Base-by-base conservation (phyloP, 306 rosid species). In the Acacia melanoxylon region DNA sequence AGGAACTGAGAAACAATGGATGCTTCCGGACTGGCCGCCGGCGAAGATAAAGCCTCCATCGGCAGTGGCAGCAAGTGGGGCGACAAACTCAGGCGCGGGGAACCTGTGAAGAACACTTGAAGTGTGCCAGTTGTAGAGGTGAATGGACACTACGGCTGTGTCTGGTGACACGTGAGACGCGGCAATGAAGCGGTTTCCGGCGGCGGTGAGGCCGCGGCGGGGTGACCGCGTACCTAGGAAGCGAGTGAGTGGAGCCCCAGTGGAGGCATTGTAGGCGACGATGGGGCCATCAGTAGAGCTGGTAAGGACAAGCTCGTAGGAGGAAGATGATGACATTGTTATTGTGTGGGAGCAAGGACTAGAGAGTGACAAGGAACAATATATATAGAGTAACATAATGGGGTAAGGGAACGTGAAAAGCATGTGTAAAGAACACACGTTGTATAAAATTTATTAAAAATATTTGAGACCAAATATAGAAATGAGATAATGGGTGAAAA, bases 21-120 rank as follows among this genome's bases (percentile, higher is more conserved):
- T 54, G 16, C 63, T 86, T 31, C 98, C 95, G 4, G 95, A 92
- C 40, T 90, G 11, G 29, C 97, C 94, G 20, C 98, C 97, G 0
- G 89, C 95, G 12, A 94, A 88, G 77, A 94, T 83, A 77, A 82
- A 89, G 7, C 58, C 72, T 2, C 94, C 91, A 3, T 88, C 89
- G 0, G 41, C 19, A 20, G 91, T 82, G 56, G 93, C 88, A 8
- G 76, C 25, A 3, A 94, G 82, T 6, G 97, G 98, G 8, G 92
- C 94, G 16, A 89, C 88, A 0, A 89, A 89, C 40, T 94, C 98
- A 0, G 90, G 93, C 27, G 91, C 79, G 12, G 88, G 83, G 44
- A 92, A 75, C 45, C 80, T 86, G 14, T 80, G 79, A 35, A 91
- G 91, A 49, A 81, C 82, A 2, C 82, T 72, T 13, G 93, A 73